phyloP scores from a whole-genome alignment of 2,329 filamentous ascomycete genomes.

The Colletotrichum viniferum region DNA sequence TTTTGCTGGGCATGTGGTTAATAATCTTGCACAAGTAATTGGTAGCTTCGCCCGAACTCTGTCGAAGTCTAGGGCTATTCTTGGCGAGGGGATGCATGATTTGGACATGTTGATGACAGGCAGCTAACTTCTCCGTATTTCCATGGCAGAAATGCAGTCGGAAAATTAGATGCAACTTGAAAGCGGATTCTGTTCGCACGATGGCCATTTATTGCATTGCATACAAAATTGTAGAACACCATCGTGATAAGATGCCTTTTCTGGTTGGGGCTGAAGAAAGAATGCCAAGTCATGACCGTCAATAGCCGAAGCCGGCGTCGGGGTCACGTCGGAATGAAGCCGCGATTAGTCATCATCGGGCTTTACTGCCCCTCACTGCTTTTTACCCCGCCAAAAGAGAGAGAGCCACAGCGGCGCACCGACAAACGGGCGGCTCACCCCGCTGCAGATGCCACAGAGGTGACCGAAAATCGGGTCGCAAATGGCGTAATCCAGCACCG shows the following conservation, averaged over 20 bases:
- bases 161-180: not conserved
- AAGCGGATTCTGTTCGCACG: not conserved
- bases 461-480: constrained; percentile 14
- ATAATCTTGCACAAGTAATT: not conserved
- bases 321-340: not conserved
- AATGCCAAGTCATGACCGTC: not conserved
- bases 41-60: not conserved
- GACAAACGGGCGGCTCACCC: constrained; percentile 12
- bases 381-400: constrained; percentile 14
- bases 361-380: not conserved
- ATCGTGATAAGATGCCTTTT: not conserved
- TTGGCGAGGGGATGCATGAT: not conserved
- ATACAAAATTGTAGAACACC: not conserved
- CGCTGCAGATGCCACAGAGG: not conserved
- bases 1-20: not conserved
- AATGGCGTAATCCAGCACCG: constrained; percentile 2
- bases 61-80: not conserved
- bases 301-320: not conserved
- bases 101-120: not conserved
- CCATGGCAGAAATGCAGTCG: not conserved
- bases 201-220: rapidly evolving
- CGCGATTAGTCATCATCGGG: not conserved
- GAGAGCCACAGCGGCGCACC: not conserved
- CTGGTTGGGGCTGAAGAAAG: not conserved
- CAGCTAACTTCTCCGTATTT: not conserved